Evolutionary conservation across 768 basidiomycete species (phyloP).

Genomic region (Trametes elegans): DNA sequence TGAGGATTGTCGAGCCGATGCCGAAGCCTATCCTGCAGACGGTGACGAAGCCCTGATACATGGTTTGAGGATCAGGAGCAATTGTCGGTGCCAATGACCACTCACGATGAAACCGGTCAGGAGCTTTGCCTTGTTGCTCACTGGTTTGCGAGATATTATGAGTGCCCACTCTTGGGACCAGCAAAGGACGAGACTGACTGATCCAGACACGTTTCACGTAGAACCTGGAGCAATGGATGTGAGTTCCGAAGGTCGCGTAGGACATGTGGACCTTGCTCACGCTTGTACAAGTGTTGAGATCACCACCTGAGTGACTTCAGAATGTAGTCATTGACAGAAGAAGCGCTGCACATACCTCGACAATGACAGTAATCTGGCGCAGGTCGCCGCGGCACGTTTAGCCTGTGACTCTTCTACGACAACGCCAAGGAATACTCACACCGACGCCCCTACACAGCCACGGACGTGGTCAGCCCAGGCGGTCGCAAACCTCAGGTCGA

Average conservation of each 20-base stretch:
- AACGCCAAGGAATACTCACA: conserved; percentile 2
- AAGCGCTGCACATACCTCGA: background rate
- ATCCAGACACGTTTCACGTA: conserved; percentile 5
- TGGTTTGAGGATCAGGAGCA: no score
- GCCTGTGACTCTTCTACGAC: no score
- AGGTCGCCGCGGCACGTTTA: no score
- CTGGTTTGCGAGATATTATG: background rate
- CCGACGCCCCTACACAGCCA: conserved; percentile 5
- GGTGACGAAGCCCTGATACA: conserved; percentile 6
- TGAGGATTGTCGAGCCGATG: conserved; percentile 12
- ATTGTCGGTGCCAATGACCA: background rate
- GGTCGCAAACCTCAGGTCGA: background rate
- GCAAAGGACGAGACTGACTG: background rate
- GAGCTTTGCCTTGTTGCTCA: conserved; percentile 11
- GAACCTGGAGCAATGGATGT: background rate
- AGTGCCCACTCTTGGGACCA: background rate
- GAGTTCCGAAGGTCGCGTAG: background rate
- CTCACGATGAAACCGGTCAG: conserved; percentile 7
- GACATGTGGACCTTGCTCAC: background rate
- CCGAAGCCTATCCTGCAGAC: conserved; percentile 13
- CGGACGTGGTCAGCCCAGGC: background rate
- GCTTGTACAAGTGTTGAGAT: conserved; percentile 11
- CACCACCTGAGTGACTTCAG: background rate
- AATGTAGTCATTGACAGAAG: background rate
- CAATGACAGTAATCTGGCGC: conserved; percentile 4